Evolutionary conservation across 176 grass and related monocot species (phyloP).

Genomic region (Oryza meridionalis): DNA sequence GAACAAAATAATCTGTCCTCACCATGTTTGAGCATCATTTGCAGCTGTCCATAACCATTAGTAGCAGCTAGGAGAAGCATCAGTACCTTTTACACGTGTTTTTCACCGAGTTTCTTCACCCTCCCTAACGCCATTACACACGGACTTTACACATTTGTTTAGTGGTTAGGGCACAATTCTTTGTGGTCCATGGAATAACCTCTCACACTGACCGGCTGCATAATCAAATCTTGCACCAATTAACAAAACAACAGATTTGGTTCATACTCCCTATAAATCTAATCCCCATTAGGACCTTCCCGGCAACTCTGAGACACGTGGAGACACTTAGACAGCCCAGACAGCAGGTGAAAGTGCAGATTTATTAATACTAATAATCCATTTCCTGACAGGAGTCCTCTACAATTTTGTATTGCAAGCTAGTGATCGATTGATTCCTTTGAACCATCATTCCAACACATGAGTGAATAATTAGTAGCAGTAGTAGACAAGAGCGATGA

Average conservation of each 20-base stretch:
- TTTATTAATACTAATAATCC: background rate
- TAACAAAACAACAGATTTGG: slow-evolving; percentile 1
- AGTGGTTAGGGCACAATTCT: background rate
- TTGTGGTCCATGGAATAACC: background rate
- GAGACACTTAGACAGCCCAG: background rate
- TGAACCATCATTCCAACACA: slow-evolving; percentile 4
- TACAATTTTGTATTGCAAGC: background rate
- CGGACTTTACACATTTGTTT: background rate
- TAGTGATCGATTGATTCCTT: background rate
- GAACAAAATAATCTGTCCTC: background rate
- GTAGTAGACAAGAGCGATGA: background rate
- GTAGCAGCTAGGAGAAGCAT: background rate
- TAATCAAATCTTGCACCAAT: background rate
- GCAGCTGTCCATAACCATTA: background rate
- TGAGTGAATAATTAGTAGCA: background rate
- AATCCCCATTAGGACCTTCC: slow-evolving; percentile 1
- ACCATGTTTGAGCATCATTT: background rate
- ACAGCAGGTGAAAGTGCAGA: background rate
- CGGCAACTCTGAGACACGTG: slow-evolving; percentile 17
- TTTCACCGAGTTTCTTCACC: background rate
- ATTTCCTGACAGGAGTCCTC: slow-evolving; percentile 6
- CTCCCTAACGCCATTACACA: background rate
- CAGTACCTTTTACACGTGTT: background rate
- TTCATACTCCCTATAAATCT: background rate
- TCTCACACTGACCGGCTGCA: background rate